A percentile compares a stretch with the other conserved stretches of the same genome.
These are phyloP conservation scores for Populus pruinosa DNA, from an alignment of 345 rosid genomes.

Conservation along the genomic window DNA sequence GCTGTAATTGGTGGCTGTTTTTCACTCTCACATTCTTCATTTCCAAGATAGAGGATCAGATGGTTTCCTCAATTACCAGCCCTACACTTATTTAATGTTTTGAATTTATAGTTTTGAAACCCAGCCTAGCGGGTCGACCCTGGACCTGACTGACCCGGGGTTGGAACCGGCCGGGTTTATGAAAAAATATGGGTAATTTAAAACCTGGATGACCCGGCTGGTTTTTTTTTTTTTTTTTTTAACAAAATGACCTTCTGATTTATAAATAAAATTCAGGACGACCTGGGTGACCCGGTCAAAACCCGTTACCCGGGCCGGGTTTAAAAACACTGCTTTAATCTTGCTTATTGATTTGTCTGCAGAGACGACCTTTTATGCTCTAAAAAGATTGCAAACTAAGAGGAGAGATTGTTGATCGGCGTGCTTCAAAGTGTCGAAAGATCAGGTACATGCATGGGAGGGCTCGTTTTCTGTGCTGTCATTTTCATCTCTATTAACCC, in stretches of 20 bases:
- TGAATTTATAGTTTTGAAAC: too few relatives aligned
- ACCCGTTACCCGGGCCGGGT: too few relatives aligned
- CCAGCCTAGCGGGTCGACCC: too few relatives aligned
- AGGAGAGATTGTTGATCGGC: slow-evolving; percentile 82
- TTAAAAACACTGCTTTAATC: not conserved
- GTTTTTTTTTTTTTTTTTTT: too few relatives aligned
- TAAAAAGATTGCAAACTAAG: slow-evolving; percentile 68
- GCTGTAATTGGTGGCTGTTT: not conserved
- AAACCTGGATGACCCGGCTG: too few relatives aligned
- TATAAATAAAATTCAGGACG: too few relatives aligned
- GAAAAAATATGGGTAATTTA: too few relatives aligned
- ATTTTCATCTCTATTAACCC: not conserved
- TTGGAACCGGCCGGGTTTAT: too few relatives aligned
- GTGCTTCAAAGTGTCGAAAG: slow-evolving; percentile 89
- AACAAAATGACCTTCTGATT: too few relatives aligned
- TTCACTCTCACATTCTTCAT: not conserved
- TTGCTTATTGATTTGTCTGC: slow-evolving; percentile 18
- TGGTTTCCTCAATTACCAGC: not conserved
- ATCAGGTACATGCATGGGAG: slow-evolving; percentile 43
- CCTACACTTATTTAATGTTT: not conserved
- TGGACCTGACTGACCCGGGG: too few relatives aligned
- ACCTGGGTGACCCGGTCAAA: too few relatives aligned
- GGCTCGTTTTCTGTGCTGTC: not conserved
- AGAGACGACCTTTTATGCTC: slow-evolving; percentile 71
- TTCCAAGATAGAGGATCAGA: not conserved